These are phyloP conservation scores for Entonaema liquescens DNA, from an alignment of 495 filamentous ascomycete species.

Conservation along the genomic window DNA sequence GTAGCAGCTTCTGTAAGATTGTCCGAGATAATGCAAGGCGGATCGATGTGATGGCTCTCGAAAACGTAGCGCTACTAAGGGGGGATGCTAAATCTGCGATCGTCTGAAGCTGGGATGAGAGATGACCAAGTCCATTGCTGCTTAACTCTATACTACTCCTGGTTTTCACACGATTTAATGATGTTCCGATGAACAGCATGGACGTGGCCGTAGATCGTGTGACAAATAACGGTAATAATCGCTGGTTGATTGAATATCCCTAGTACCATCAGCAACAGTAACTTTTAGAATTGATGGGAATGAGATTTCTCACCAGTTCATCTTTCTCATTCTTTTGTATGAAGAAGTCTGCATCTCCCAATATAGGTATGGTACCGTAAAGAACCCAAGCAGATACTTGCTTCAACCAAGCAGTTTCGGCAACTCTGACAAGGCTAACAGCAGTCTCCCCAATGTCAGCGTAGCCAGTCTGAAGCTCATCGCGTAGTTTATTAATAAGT, in stretches of 20 bases:
- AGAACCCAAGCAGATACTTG: constrained; percentile 89
- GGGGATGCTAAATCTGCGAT: constrained; percentile 78
- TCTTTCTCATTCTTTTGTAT: constrained; percentile 58
- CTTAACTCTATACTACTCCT: constrained; percentile 59
- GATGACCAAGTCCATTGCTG: constrained; percentile 65
- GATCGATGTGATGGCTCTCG: constrained; percentile 76
- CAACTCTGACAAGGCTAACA: constrained; percentile 71
- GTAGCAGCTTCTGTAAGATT: constrained; percentile 80
- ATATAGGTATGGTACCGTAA: constrained; percentile 80
- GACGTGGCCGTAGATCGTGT: constrained; percentile 76
- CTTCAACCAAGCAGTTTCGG: constrained; percentile 90
- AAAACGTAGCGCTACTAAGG: constrained; percentile 72
- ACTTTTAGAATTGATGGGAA: background rate
- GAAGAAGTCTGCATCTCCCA: constrained; percentile 84
- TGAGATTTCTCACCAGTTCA: constrained; percentile 48
- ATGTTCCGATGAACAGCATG: constrained; percentile 90
- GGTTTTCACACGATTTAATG: constrained; percentile 78
- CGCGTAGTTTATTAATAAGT: constrained; percentile 78
- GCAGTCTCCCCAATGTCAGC: constrained; percentile 81
- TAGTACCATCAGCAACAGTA: constrained; percentile 29
- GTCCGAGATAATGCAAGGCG: constrained; percentile 82
- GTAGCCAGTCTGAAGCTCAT: constrained; percentile 86
- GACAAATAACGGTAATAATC: constrained; percentile 80
- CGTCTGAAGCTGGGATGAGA: constrained; percentile 75
- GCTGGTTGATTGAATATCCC: constrained; percentile 63